A percentile compares a stretch with the other conserved stretches of the same genome.
Conservation (phyloP, 2,329 filamentous ascomycete species). For the Corinectria fuckeliana region DNA sequence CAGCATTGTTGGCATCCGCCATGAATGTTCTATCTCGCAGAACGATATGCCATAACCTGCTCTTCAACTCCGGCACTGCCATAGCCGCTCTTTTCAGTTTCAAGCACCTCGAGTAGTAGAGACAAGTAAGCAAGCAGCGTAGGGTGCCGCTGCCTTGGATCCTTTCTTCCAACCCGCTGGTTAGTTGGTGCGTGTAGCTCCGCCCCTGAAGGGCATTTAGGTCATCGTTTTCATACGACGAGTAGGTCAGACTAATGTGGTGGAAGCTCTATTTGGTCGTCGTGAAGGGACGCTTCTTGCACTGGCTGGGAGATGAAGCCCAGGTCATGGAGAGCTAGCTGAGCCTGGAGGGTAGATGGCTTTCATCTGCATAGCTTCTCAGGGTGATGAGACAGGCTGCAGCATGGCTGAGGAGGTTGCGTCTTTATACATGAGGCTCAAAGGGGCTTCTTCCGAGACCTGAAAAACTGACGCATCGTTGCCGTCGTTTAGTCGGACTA, state of each 20-base stretch:
- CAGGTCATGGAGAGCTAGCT: not conserved
- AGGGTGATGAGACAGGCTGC: too few species aligned
- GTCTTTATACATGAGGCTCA: conserved; percentile 6
- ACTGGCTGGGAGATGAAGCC: not conserved
- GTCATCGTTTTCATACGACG: not conserved
- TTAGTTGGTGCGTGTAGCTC: not conserved
- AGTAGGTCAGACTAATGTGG: conserved; percentile 14
- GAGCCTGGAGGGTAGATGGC: too few species aligned
- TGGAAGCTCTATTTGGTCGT: not conserved
- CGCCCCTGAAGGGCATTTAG: not conserved
- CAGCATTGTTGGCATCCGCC: not conserved
- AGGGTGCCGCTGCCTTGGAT: not conserved
- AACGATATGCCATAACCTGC: not conserved
- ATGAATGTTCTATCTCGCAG: not conserved
- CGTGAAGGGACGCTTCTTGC: not conserved
- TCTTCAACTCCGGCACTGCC: not conserved
- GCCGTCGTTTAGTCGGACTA: not conserved
- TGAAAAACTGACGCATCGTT: not conserved
- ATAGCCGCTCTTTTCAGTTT: not conserved
- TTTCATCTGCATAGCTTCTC: too few species aligned
- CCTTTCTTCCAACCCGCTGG: not conserved
- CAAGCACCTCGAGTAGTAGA: not conserved
- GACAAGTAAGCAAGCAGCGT: not conserved
- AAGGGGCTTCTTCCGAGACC: not conserved
- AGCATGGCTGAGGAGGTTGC: not conserved